Evolutionary conservation across 2,329 filamentous ascomycete species (phyloP).

Genomic region (Cercospora beticola): DNA sequence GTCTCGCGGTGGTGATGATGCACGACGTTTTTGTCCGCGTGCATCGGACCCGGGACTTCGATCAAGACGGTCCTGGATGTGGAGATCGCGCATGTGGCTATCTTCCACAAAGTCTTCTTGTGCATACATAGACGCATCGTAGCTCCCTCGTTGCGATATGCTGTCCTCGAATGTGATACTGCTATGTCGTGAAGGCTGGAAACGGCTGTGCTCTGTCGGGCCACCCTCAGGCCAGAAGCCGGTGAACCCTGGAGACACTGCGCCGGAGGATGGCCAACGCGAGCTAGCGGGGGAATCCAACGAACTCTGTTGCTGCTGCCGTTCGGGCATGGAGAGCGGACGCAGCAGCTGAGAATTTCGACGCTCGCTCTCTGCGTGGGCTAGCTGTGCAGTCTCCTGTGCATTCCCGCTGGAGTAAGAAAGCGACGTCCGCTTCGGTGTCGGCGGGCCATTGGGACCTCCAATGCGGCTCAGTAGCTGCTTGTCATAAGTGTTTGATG

Average conservation of each 20-base stretch:
- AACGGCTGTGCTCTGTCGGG: slow-evolving; percentile 28
- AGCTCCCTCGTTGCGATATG: slow-evolving; percentile 59
- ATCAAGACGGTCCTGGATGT: slow-evolving; percentile 52
- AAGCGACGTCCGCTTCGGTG: slow-evolving; percentile 48
- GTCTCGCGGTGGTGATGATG: slow-evolving; percentile 63
- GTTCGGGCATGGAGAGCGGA: slow-evolving; percentile 48
- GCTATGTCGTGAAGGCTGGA: slow-evolving; percentile 41
- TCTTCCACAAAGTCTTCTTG: slow-evolving; percentile 56
- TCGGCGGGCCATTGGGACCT: slow-evolving; percentile 52
- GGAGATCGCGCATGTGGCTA: slow-evolving; percentile 51
- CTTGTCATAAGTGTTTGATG: slow-evolving; percentile 63
- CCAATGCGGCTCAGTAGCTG: slow-evolving; percentile 63
- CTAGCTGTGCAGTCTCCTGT: slow-evolving; percentile 36
- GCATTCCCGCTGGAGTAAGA: slow-evolving; percentile 30
- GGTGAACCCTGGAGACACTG: slow-evolving; percentile 47
- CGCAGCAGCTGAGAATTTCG: slow-evolving; percentile 45
- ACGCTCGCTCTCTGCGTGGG: slow-evolving; percentile 42
- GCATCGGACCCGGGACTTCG: slow-evolving; percentile 49
- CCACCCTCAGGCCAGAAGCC: slow-evolving; percentile 44
- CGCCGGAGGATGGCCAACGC: slow-evolving; percentile 44
- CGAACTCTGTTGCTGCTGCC: slow-evolving; percentile 37
- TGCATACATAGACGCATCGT: slow-evolving; percentile 59
- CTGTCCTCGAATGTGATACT: slow-evolving; percentile 44
- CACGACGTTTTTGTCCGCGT: slow-evolving; percentile 62
- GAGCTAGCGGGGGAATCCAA: slow-evolving; percentile 42